Base-by-base conservation (phyloP, 1,284 basidiomycete species). In the Rhodofomes roseus region DNA sequence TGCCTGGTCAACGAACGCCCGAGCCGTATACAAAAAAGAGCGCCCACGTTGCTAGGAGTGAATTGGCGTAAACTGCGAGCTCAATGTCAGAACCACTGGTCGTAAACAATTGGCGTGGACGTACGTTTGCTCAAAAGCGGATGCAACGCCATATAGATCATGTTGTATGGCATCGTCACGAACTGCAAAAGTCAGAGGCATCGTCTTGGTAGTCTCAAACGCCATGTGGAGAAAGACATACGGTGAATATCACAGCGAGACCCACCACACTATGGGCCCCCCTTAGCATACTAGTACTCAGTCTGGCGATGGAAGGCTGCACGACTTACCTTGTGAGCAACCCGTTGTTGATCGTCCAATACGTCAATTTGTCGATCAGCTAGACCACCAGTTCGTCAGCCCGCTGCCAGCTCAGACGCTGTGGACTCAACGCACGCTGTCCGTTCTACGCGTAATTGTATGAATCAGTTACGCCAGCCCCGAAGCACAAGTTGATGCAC, bases 341-440 rank as follows among this genome's bases (percentile, higher is more conserved):
- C 12, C 64, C 64, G 44, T 62, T 63, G 55, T 65, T 65, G 29
- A 65, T 57, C 1, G 60, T 62, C 64, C 64, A 65, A 50, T 63
- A 65, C 18, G 57, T 62, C 29, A 65, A 56, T 50, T 58, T 63
- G 55, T 63, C 64, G 4, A 65, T 54, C 22, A 59, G 46, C 58
- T 64, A 22, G 43, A 14, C 4, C n/a, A 8, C 20, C 27, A 41
- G 43, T 54, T 22, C 14, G 7, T 7, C 7, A 37, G 31, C 27
- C 7, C 4, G 22, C 14, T 44, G 23, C 36, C 8, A 6, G 16
- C 18, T 34, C 4, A 16, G 20, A 46, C 34, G 3, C 36, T 23
- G 40, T n/a, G 18, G 29, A 25, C 9, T 1, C 31, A 4, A 54
- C 61, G 2, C 39, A 64, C 63, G 22, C 53, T 62, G 25, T 64